These are phyloP conservation scores for Coelastrella sp. DNA, from an alignment of 139 green algal species.

Conservation along the genomic window DNA sequence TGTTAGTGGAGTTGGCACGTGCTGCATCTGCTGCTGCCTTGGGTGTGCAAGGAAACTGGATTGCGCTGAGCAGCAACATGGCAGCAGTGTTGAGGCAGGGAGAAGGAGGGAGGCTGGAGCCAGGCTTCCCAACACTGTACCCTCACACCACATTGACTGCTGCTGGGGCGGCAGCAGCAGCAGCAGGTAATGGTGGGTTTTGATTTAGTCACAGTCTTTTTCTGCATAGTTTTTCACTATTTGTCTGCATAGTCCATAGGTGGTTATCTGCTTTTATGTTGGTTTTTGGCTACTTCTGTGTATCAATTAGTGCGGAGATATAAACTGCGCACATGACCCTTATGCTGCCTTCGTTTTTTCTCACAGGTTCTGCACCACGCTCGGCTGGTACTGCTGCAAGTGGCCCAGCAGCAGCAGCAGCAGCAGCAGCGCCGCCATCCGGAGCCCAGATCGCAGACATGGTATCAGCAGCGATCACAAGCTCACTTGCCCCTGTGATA, in stretches of 20 bases:
- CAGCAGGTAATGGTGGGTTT: not conserved
- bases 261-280: too few species aligned
- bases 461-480: slow-evolving; percentile 25
- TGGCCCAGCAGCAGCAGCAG: not conserved
- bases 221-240: not conserved
- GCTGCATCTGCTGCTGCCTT: slow-evolving; percentile 29
- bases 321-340: not conserved
- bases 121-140: slow-evolving; percentile 23
- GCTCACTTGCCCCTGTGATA: slow-evolving; percentile 35
- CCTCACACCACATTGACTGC: not conserved
- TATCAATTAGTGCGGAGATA: too few species aligned
- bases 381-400: not conserved
- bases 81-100: slow-evolving; percentile 22
- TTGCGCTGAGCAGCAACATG: slow-evolving; percentile 48
- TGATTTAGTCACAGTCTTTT: not conserved
- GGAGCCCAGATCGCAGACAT: slow-evolving; percentile 19
- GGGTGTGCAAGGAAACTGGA: slow-evolving; percentile 44
- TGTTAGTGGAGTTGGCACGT: slow-evolving; percentile 61
- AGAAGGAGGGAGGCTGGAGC: not conserved
- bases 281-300: too few species aligned
- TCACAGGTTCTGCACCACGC: too few species aligned
- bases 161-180: not conserved
- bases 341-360: not conserved
- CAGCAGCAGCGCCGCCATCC: slow-evolving; percentile 15
- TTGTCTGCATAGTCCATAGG: too few species aligned